Evolutionary conservation across 805 yeast genomes (phyloP).

Genomic region (Sugiyamaella boreocaroliniensis): DNA sequence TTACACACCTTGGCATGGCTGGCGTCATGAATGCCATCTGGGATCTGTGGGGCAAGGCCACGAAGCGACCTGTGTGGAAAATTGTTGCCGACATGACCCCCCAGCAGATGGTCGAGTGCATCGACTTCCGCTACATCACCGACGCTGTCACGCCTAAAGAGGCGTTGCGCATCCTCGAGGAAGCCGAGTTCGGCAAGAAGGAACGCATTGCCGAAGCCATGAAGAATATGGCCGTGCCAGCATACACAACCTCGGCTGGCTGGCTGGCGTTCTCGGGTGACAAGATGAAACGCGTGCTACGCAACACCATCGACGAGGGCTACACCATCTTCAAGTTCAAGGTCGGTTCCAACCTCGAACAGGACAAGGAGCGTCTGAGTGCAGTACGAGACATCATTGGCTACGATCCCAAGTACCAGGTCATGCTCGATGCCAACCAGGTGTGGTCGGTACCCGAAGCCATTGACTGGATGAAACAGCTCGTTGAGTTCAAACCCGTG

Average conservation of each 20-base stretch:
- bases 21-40: conserved; percentile 37
- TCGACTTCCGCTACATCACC: conserved; percentile 36
- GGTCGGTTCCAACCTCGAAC: conserved; percentile 33
- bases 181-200: conserved; percentile 28
- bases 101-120: conserved; percentile 35
- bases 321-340: conserved; percentile 36
- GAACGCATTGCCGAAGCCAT: conserved; percentile 30
- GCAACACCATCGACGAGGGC: conserved; percentile 33
- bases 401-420: conserved; percentile 24
- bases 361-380: conserved; percentile 31
- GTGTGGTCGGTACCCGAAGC: conserved; percentile 34
- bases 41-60: conserved; percentile 38
- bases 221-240: conserved; percentile 34
- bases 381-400: conserved; percentile 30
- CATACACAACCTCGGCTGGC: conserved; percentile 39
- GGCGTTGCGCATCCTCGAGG: conserved; percentile 30
- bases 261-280: conserved; percentile 39
- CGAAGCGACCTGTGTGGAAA: conserved; percentile 36
- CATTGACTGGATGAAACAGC: conserved; percentile 26
- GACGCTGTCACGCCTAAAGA: conserved; percentile 38
- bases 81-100: conserved; percentile 37
- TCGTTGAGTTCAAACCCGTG: conserved; percentile 30
- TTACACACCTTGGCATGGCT: conserved; percentile 36
- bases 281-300: conserved; percentile 31
- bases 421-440: conserved; percentile 34